Base-by-base conservation (phyloP, 352 stramenopile genomes). In the Lagenidium giganteum region DNA sequence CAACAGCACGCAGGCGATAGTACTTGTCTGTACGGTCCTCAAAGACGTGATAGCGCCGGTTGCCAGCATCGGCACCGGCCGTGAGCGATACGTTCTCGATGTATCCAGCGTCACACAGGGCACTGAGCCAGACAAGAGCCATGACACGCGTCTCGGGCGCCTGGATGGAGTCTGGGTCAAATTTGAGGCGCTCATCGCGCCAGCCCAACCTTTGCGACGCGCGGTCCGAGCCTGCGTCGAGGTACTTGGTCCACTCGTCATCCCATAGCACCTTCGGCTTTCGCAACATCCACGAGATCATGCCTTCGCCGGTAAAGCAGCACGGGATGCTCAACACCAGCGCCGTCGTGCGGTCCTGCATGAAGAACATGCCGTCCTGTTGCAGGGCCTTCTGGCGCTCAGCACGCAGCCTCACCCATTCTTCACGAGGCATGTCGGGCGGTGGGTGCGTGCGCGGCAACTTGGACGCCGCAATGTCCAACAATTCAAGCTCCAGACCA, bases 281-380 rank as follows among this genome's bases (percentile, higher is more conserved):
- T 7, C 71, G 63, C 9, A 64, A 37, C 16, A 88, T 78, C 76
- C 76, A 88, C 26, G 55, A 59, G 21, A 84, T 47, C 47, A 88
- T 79, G 2, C 72, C 76, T 45, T 83, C 64, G 4, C 76, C 76
- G 1, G 72, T 82, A 26, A 88, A 82, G 24, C 65, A 82, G 7
- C 51, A 64, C 11, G 68, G 53, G 6, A 74, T 46, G 2, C 41
- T 52, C 18, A 83, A 22, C 12, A 75, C 41, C 1, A 74, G 30
- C 3, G 52, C 33, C 14, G 26, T 79, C 9, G 63, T 66, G 31
- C 69, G 70, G 18, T 83, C 63, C 27, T 68, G 51, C 44, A 78
- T 72, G 25, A 88, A 78, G 29, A 81, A 86, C 1, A 52, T 59
- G 7, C 59, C 57, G 13, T 60, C 51, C 34, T 75, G 57, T 7